A percentile compares a stretch with the other conserved stretches of the same genome.
phyloP scores from a whole-genome alignment of 441 rosid genomes.

The Euphorbia neoarborescens region DNA sequence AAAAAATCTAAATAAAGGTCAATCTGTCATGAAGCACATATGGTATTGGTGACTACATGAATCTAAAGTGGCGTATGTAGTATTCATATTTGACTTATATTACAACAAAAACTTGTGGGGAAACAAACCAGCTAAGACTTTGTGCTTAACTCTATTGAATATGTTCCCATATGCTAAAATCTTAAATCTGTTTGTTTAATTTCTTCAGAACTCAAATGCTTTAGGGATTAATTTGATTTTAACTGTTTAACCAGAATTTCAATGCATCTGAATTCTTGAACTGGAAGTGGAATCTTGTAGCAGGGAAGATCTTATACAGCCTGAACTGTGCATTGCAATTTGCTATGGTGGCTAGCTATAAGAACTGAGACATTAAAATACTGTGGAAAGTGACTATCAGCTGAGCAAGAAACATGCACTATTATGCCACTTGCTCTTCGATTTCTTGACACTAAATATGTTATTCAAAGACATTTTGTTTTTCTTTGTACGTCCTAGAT shows the following conservation, averaged over 20 bases:
- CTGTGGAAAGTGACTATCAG: neutral
- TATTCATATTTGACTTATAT: neutral
- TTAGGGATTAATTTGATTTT: neutral
- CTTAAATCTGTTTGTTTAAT: neutral
- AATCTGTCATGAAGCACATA: neutral
- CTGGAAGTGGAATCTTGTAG: neutral
- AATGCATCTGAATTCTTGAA: neutral
- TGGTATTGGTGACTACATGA: neutral
- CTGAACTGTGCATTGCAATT: neutral
- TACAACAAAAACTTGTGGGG: neutral
- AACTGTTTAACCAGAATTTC: neutral
- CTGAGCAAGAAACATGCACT: neutral
- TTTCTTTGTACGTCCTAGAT: neutral
- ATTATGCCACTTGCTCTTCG: neutral
- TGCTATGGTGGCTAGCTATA: neutral
- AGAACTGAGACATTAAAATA: neutral
- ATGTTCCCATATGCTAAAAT: neutral
- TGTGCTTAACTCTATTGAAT: neutral
- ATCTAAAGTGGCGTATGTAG: neutral
- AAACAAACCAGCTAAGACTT: neutral
- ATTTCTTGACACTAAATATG: neutral
- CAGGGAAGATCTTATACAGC: neutral
- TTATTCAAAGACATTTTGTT: neutral
- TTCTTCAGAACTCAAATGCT: neutral
- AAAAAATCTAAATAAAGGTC: neutral